Evolutionary conservation across 768 basidiomycete genomes (phyloP).

Genomic region (Auricularia heimuer): DNA sequence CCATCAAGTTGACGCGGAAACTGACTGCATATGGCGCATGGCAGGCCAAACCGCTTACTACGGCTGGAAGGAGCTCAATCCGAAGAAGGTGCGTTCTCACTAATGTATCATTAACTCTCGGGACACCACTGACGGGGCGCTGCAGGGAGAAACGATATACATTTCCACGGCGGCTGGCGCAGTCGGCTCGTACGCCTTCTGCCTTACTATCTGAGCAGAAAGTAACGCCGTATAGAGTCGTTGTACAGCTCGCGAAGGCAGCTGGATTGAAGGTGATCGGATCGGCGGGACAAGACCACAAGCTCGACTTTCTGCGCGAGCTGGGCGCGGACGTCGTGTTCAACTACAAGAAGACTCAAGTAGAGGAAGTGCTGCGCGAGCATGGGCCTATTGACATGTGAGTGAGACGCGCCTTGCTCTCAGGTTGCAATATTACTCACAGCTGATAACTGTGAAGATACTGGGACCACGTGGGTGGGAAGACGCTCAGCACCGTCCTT

Average conservation of each 20-base stretch:
- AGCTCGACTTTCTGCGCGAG: conserved; percentile 27
- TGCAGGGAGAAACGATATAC: conserved; percentile 41
- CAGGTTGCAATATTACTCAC: background rate
- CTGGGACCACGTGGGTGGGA: conserved; percentile 54
- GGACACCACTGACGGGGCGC: background rate
- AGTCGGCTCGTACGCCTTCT: conserved; percentile 47
- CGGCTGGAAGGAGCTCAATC: conserved; percentile 33
- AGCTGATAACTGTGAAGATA: conserved; percentile 21
- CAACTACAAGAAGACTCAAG: conserved; percentile 24
- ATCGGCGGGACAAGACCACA: conserved; percentile 31
- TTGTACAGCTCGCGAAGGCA: conserved; percentile 29
- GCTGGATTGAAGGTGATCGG: conserved; percentile 33
- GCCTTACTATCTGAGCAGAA: background rate
- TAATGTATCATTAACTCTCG: background rate
- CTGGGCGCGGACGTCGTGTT: conserved; percentile 30
- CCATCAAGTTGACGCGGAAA: too few relatives aligned
- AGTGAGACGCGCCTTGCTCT: background rate
- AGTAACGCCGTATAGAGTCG: background rate
- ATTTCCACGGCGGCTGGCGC: conserved; percentile 38
- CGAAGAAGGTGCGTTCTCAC: conserved; percentile 26
- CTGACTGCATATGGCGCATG: background rate
- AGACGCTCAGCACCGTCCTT: conserved; percentile 46
- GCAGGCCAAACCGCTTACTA: conserved; percentile 23
- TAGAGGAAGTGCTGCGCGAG: conserved; percentile 22
- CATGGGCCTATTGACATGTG: conserved; percentile 28